phyloP scores from a whole-genome alignment of 169 alveolate species.

The Theileria orientalis region DNA sequence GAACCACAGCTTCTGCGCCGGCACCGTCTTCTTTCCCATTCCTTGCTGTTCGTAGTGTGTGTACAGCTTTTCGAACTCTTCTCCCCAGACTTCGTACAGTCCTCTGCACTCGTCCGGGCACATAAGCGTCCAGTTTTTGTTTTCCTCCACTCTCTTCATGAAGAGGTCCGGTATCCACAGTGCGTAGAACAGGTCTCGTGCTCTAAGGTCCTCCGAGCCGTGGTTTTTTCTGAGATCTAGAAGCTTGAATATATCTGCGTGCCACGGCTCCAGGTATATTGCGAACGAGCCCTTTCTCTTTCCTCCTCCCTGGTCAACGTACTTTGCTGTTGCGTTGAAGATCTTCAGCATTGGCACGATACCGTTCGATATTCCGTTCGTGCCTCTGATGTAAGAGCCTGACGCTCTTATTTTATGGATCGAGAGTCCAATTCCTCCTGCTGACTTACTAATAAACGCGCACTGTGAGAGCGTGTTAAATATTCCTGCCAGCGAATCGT shows the following conservation, averaged over 20 bases:
- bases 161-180: slow-evolving; percentile 99
- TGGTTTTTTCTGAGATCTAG: slow-evolving; percentile 93
- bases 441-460: slow-evolving; percentile 95
- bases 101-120: slow-evolving; percentile 99
- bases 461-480: slow-evolving; percentile 92
- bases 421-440: slow-evolving; percentile 99
- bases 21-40: slow-evolving; percentile 91
- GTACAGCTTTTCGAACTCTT: slow-evolving; percentile 91
- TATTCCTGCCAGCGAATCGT: slow-evolving; percentile 96
- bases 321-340: slow-evolving; percentile 92
- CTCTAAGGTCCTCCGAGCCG: slow-evolving; percentile 97
- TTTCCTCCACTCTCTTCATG: slow-evolving; percentile 95
- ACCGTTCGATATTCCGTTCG: slow-evolving; percentile 97
- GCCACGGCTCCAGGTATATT: slow-evolving; percentile 99
- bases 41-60: slow-evolving; percentile 83
- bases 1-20: slow-evolving; percentile 96
- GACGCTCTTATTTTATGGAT: slow-evolving; percentile 93
- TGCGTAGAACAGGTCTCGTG: slow-evolving; percentile 97
- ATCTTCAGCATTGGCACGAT: slow-evolving; percentile 97
- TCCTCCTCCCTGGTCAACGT: slow-evolving; percentile 96
- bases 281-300: slow-evolving; percentile 98
- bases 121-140: slow-evolving; percentile 95
- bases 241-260: slow-evolving; percentile 94
- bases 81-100: slow-evolving; percentile 91
- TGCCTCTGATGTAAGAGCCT: slow-evolving; percentile 95